Evolutionary conservation across 495 filamentous ascomycete genomes (phyloP), one percentile per base, ranked within the genome.

Genomic region (Tetracladium setigerum): DNA sequence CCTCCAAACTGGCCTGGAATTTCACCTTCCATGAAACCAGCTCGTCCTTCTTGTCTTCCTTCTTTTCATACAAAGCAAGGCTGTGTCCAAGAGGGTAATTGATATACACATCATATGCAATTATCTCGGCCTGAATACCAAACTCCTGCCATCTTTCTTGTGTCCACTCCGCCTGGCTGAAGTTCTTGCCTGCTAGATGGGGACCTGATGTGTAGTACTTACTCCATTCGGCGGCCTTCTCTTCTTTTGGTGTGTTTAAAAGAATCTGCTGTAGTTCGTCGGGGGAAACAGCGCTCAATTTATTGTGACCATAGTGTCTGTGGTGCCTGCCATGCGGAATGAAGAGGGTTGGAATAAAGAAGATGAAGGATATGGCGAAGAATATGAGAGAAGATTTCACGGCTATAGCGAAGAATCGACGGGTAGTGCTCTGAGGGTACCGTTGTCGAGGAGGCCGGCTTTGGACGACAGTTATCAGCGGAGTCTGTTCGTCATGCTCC

Each of bases 101-200:
- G 51, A 95, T 64, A 54, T 95, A 96, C 31, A 86, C 77, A 56
- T 96, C 89, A 59, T 98, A 97, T 14, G 83, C 65, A 16, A 82
- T 81, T 54, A 98, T 82, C 4, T 52, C 50, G 41, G 84, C 71
- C 50, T 77, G 65, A 44, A 98, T 68, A 3, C 92, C 94, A 59
- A 85, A 92, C 52, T 89, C 81, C 54, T 82, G 67, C 89, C 89
- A 97, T 53, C 72, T 82, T 18, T 94, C 79, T 53, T 78, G 73
- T 0, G 92, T 98, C 89, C 89, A 98, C 39, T 83, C 63, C 5
- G 86, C 92, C 67, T 95, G 81, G 6, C 44, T 38, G 16, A 44
- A 72, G 56, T 97, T 97, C 72, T 87, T 85, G 11, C 92, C 92
- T 0, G 83, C 87, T 27, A 98, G 69, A 71, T 98, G 92, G 1